These are phyloP conservation scores for Singerocomus rubriflavus DNA, from an alignment of 1,284 basidiomycete species.

Conservation along the genomic window DNA sequence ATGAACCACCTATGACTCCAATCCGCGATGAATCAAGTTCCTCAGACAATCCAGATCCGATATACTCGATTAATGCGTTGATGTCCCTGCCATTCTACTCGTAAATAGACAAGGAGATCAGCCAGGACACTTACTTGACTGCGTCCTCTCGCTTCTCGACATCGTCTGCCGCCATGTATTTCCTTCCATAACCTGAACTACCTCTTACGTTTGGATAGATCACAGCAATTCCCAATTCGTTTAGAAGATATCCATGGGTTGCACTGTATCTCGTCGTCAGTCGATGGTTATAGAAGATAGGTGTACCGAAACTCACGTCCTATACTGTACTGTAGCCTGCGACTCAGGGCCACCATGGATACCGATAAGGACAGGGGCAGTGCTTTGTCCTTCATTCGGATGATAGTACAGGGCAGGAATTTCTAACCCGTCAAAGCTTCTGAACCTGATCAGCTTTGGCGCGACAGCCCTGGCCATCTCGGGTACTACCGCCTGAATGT, in stretches of 20 bases:
- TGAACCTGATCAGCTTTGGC: conserved; percentile 34
- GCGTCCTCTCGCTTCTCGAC: conserved; percentile 40
- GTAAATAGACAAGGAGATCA: conserved; percentile 2
- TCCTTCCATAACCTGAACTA: conserved; percentile 38
- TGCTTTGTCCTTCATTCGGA: conserved; percentile 23
- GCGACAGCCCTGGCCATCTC: conserved; percentile 21
- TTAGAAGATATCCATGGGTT: conserved; percentile 37
- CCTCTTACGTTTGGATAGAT: conserved; percentile 41
- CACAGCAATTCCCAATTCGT: conserved; percentile 35
- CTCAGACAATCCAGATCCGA: conserved; percentile 25
- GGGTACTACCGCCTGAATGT: conserved; percentile 31
- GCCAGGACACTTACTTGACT: conserved; percentile 29
- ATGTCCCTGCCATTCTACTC: conserved; percentile 30
- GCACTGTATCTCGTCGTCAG: conserved; percentile 22
- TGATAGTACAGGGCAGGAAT: conserved; percentile 39
- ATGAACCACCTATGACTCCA: conserved; percentile 39
- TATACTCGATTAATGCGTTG: conserved; percentile 32
- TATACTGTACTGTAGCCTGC: conserved; percentile 34
- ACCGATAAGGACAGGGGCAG: conserved; percentile 30
- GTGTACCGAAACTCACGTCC: conserved; percentile 24
- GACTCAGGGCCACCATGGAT: conserved; percentile 39
- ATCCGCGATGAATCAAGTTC: conserved; percentile 33
- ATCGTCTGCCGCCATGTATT: conserved; percentile 36
- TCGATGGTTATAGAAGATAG: not conserved
- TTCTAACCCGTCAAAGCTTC: conserved; percentile 38